Conservation (phyloP, 306 rosid species). For the Quercus dentata region DNA sequence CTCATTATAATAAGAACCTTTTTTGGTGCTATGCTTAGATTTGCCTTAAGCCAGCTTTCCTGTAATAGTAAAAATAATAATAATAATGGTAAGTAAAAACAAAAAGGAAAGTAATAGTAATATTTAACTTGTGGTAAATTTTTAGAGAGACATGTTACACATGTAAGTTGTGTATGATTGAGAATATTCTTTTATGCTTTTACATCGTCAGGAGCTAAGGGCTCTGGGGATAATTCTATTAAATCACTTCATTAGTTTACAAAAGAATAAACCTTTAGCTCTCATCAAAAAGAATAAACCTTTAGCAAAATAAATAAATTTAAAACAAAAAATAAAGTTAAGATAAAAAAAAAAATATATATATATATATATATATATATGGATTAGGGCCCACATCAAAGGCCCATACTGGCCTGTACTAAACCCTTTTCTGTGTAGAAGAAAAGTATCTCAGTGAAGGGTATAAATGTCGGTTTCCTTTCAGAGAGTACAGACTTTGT, state of each 20-base stretch:
- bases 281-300: background rate
- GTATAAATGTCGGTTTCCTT: background rate
- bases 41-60: too few relatives aligned
- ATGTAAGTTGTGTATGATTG: slow-evolving; percentile 12
- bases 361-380: too few relatives aligned
- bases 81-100: too few relatives aligned
- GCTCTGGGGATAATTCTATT: background rate
- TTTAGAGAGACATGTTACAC: background rate
- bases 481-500: too few relatives aligned
- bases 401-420: background rate
- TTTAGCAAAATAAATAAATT: background rate
- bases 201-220: background rate
- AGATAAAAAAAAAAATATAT: background rate
- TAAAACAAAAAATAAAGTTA: background rate
- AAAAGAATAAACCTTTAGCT: background rate
- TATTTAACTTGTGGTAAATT: background rate
- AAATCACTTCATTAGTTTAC: background rate
- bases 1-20: too few relatives aligned
- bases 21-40: too few relatives aligned
- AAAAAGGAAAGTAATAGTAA: background rate
- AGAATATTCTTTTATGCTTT: slow-evolving; percentile 39
- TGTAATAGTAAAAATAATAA: background rate
- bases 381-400: background rate
- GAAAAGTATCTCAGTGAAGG: background rate
- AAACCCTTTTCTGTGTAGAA: background rate